Conservation (phyloP, 2,329 filamentous ascomycete species). For the Diaporthe sp. region DNA sequence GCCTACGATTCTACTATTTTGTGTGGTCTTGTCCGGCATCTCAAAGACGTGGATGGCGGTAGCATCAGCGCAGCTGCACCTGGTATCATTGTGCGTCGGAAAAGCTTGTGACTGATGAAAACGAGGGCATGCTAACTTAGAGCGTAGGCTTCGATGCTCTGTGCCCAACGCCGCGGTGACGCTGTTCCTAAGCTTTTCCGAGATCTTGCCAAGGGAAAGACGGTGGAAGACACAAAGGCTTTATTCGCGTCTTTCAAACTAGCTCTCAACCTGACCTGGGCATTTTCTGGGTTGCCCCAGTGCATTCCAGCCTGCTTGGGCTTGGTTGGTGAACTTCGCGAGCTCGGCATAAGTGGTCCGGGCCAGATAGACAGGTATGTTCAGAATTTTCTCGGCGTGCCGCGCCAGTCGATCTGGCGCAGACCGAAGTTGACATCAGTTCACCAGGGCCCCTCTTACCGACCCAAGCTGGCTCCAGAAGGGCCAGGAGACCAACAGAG, state of each 20-base stretch:
- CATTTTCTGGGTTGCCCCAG: slow-evolving; percentile 1
- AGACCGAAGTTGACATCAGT: neutral
- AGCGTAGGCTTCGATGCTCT: neutral
- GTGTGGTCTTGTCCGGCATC: neutral
- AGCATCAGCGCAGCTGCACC: neutral
- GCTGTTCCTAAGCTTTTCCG: neutral
- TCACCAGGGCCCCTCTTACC: neutral
- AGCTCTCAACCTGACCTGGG: slow-evolving; percentile 4
- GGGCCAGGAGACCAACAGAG: slow-evolving; percentile 9
- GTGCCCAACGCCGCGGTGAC: slow-evolving; percentile 13
- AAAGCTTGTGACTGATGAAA: neutral
- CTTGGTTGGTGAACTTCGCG: slow-evolving; percentile 9
- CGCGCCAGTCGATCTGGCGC: neutral
- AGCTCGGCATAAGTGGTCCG: slow-evolving; percentile 1
- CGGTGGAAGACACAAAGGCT: neutral
- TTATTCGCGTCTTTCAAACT: neutral
- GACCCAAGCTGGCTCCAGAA: slow-evolving; percentile 5
- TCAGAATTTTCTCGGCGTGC: neutral
- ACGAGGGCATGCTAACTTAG: neutral
- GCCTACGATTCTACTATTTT: neutral
- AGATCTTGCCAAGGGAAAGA: slow-evolving; percentile 2
- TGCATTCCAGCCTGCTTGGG: slow-evolving; percentile 8
- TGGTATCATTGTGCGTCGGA: neutral
- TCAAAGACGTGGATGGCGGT: slow-evolving; percentile 3
- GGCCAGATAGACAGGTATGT: slow-evolving; percentile 1